Evolutionary conservation across 371 early-diverging fungal species (phyloP).

Genomic region (Polyrhizophydium stewartii): DNA sequence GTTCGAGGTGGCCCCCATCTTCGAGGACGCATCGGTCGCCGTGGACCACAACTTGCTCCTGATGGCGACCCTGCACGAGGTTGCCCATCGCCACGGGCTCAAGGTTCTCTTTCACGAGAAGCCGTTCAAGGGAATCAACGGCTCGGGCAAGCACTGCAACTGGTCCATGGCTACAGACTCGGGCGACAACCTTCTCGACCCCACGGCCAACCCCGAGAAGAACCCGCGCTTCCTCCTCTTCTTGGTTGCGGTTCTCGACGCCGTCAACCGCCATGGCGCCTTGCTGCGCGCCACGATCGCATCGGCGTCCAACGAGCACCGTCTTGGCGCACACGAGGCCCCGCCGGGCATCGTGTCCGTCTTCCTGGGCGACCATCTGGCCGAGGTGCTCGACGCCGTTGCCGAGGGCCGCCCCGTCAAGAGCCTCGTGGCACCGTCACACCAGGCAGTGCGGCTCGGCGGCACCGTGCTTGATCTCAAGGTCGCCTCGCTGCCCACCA

Average conservation of each 20-base stretch:
- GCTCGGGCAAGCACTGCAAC: constrained; percentile 98
- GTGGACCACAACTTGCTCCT: constrained; percentile 98
- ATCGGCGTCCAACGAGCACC: constrained; percentile 93
- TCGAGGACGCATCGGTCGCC: constrained; percentile 92
- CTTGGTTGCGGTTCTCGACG: constrained; percentile 85
- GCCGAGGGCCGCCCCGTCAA: constrained; percentile 83
- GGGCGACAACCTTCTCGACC: constrained; percentile 95
- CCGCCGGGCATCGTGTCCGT: constrained; percentile 96
- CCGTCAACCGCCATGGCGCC: constrained; percentile 84
- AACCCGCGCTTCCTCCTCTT: constrained; percentile 95
- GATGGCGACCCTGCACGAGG: constrained; percentile 95
- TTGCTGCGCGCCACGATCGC: constrained; percentile 88
- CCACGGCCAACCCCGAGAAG: constrained; percentile 86
- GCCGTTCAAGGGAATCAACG: constrained; percentile 98
- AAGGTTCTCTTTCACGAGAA: constrained; percentile 98
- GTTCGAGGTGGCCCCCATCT: constrained; percentile 96
- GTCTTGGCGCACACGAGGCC: constrained; percentile 97
- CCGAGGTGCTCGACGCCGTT: constrained; percentile 86
- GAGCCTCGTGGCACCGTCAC: constrained; percentile 74
- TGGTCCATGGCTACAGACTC: constrained; percentile 94
- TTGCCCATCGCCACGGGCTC: constrained; percentile 94
- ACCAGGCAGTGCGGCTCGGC: constrained; percentile 87
- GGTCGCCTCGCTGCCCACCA: constrained; percentile 86
- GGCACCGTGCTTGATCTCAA: constrained; percentile 94
- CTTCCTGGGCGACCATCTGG: constrained; percentile 93